phyloP scores from a whole-genome alignment of 2,329 filamentous ascomycete species.

The Diaporthe citriasiana region DNA sequence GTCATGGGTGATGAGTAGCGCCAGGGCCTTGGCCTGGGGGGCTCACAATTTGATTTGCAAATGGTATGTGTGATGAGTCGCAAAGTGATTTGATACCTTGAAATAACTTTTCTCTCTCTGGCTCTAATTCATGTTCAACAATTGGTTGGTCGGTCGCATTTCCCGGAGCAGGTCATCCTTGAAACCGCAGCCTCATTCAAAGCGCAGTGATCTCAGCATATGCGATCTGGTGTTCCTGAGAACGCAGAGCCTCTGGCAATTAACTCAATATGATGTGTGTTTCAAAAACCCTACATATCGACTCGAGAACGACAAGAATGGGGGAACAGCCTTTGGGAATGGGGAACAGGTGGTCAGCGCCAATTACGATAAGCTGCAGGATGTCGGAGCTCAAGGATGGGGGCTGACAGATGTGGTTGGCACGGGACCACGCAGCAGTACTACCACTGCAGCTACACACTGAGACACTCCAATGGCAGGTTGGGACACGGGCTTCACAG shows the following conservation, averaged over 20 bases:
- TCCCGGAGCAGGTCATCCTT: too few species aligned
- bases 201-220: too few species aligned
- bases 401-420: constrained; percentile 6
- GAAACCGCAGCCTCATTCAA: not conserved
- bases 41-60: not conserved
- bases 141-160: too few species aligned
- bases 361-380: constrained; percentile 20
- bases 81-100: too few species aligned
- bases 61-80: not conserved
- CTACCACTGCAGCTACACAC: not conserved
- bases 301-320: not conserved
- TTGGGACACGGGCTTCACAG: not conserved
- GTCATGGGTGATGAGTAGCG: not conserved
- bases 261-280: not conserved
- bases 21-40: fast-evolving
- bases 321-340: not conserved
- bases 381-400: constrained; percentile 7
- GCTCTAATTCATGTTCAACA: too few species aligned
- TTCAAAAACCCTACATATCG: not conserved
- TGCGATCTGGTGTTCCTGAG: too few species aligned
- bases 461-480: not conserved
- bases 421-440: constrained; percentile 4
- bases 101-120: too few species aligned
- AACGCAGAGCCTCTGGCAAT: not conserved
- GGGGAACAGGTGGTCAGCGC: not conserved